Percentiles rank a stretch among this genome's conserved stretches.
Conservation (phyloP, 2,329 filamentous ascomycete species). For the Alternaria sp. region DNA sequence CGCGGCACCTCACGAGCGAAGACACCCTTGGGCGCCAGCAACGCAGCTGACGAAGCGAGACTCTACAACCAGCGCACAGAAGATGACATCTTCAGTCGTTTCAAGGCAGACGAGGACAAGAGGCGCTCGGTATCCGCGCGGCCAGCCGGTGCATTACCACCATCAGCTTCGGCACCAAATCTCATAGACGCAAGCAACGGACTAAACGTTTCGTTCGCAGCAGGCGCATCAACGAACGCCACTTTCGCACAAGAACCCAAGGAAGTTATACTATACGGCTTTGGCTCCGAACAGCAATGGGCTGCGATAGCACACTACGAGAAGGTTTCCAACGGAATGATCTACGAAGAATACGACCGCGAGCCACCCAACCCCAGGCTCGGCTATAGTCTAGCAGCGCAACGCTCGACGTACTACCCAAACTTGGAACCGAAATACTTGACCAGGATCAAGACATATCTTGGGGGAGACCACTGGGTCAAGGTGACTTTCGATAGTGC, state of each 20-base stretch:
- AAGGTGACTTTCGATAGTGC: slow-evolving; percentile 60
- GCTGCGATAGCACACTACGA: slow-evolving; percentile 90
- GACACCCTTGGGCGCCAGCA: slow-evolving; percentile 63
- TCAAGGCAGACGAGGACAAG: slow-evolving; percentile 40
- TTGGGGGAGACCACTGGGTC: slow-evolving; percentile 90
- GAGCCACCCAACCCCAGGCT: slow-evolving; percentile 78
- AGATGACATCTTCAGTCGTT: slow-evolving; percentile 55
- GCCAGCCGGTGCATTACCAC: slow-evolving; percentile 29
- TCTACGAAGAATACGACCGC: slow-evolving; percentile 93
- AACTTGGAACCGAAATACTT: slow-evolving; percentile 75
- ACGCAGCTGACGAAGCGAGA: slow-evolving; percentile 61
- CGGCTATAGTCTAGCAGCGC: slow-evolving; percentile 74
- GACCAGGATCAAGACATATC: slow-evolving; percentile 78
- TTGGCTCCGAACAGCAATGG: slow-evolving; percentile 72
- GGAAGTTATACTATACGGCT: slow-evolving; percentile 87
- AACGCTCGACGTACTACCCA: slow-evolving; percentile 68
- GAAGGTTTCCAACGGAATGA: slow-evolving; percentile 75
- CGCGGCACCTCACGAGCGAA: slow-evolving; percentile 58
- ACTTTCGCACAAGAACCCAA: slow-evolving; percentile 63
- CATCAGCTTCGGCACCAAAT: slow-evolving; percentile 43
- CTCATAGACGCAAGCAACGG: slow-evolving; percentile 37
- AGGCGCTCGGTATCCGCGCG: slow-evolving; percentile 36
- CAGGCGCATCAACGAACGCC: slow-evolving; percentile 44
- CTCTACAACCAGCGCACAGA: slow-evolving; percentile 54
- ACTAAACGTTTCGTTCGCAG: slow-evolving; percentile 33